phyloP scores from a whole-genome alignment of 768 basidiomycete species.

The Exsudoporus frostii region DNA sequence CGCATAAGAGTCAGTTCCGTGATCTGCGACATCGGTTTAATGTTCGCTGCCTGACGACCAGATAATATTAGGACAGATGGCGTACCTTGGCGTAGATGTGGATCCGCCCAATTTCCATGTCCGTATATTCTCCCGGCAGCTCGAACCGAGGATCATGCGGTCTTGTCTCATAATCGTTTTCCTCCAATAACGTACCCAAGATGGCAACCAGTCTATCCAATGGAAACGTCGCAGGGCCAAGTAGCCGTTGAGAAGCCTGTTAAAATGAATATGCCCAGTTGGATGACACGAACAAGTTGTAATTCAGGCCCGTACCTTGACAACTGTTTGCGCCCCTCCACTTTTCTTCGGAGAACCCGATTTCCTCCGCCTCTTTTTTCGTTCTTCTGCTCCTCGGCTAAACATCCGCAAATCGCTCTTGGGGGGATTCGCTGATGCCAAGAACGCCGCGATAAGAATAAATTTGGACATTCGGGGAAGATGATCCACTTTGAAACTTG shows the following conservation, averaged over 20 bases:
- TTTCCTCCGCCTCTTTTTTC: slow-evolving; percentile 49
- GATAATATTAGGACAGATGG: neutral
- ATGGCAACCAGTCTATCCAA: slow-evolving; percentile 80
- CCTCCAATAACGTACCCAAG: slow-evolving; percentile 72
- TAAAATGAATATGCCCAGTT: neutral
- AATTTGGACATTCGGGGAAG: slow-evolving; percentile 72
- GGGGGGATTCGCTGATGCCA: slow-evolving; percentile 83
- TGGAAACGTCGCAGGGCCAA: slow-evolving; percentile 76
- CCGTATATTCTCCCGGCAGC: slow-evolving; percentile 68
- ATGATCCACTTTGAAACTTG: slow-evolving; percentile 27
- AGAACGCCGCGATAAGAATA: slow-evolving; percentile 70
- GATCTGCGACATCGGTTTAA: slow-evolving; percentile 42
- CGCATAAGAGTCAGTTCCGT: slow-evolving; percentile 62
- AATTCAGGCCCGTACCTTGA: slow-evolving; percentile 39
- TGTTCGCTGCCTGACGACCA: neutral
- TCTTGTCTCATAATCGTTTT: slow-evolving; percentile 53
- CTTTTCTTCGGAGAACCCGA: slow-evolving; percentile 36
- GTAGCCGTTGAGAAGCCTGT: slow-evolving; percentile 71
- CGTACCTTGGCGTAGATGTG: slow-evolving; percentile 59
- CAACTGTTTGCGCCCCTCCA: slow-evolving; percentile 38
- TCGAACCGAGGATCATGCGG: slow-evolving; percentile 44
- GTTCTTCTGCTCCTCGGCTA: slow-evolving; percentile 67
- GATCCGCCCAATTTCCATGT: slow-evolving; percentile 66
- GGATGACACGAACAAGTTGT: neutral
- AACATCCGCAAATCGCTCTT: slow-evolving; percentile 83